phyloP scores from a whole-genome alignment of 345 rosid genomes.

The Salix brachista region DNA sequence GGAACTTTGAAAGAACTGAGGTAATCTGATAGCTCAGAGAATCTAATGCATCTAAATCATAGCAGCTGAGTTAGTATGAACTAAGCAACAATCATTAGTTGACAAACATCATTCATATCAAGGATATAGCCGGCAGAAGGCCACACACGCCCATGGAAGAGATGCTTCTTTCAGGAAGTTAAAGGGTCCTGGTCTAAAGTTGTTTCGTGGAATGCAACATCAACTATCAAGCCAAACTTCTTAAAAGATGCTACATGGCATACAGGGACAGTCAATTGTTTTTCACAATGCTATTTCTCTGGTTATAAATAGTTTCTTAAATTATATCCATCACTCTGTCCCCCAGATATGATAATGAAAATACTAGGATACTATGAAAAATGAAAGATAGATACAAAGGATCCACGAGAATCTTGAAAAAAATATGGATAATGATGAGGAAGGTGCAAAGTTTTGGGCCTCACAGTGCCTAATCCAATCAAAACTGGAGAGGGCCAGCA shows the following conservation, averaged over 20 bases:
- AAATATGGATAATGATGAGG: background rate
- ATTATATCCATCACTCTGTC: background rate
- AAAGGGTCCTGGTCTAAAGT: background rate
- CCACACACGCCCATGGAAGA: background rate
- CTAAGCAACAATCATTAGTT: background rate
- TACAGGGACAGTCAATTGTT: background rate
- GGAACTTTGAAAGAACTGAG: background rate
- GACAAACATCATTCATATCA: background rate
- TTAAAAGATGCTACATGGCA: background rate
- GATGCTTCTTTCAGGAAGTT: background rate
- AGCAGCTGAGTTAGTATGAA: background rate
- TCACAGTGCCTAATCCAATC: no score
- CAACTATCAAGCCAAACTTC: background rate
- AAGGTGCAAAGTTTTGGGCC: background rate
- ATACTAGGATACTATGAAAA: background rate
- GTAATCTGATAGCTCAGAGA: background rate
- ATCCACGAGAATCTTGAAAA: background rate
- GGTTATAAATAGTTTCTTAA: background rate
- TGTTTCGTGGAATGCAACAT: background rate
- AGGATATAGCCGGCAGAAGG: background rate
- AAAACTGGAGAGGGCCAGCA: no score
- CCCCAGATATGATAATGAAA: background rate
- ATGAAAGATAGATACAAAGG: background rate
- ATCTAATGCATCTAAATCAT: background rate
- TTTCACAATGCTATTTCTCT: background rate